These are phyloP conservation scores for Suhomyces bolitotheri DNA, from an alignment of 1,139 yeast species.

Conservation along the genomic window DNA sequence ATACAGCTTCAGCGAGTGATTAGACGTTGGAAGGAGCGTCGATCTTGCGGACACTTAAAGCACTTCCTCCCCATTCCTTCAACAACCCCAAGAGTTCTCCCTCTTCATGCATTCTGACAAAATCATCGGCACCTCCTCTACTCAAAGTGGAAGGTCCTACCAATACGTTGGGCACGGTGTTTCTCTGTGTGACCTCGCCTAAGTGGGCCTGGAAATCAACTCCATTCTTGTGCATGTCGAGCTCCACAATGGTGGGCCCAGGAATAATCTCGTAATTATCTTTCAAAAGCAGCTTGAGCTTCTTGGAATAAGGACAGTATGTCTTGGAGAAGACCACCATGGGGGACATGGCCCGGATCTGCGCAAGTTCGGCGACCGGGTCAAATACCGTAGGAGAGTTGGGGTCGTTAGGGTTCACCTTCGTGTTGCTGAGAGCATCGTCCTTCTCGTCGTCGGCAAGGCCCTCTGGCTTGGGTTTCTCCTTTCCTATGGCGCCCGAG, in stretches of 20 bases:
- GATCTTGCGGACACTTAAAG: constrained; percentile 51
- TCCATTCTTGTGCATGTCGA: constrained; percentile 77
- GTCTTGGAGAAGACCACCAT: constrained; percentile 71
- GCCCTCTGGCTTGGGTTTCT: constrained; percentile 1
- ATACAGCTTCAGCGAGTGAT: too few species aligned
- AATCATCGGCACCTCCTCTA: constrained; percentile 81
- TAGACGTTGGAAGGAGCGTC: constrained; percentile 53
- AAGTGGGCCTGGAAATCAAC: constrained; percentile 59
- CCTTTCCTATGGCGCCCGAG: neutral
- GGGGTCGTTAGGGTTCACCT: constrained; percentile 11
- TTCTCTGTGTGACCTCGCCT: constrained; percentile 56
- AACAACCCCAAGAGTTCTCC: constrained; percentile 52
- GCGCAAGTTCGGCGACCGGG: constrained; percentile 60
- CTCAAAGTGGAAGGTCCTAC: constrained; percentile 55
- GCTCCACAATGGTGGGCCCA: constrained; percentile 69
- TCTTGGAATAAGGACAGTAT: constrained; percentile 72
- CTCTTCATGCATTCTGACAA: constrained; percentile 57
- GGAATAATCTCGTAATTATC: constrained; percentile 74
- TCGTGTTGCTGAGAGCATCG: constrained; percentile 11
- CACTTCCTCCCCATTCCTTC: constrained; percentile 64
- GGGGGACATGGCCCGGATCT: constrained; percentile 64
- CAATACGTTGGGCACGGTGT: constrained; percentile 71
- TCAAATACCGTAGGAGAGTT: constrained; percentile 38
- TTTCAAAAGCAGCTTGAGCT: constrained; percentile 63
- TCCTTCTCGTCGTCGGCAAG: constrained; percentile 11